These are phyloP conservation scores for Mortierella claussenii DNA, from an alignment of 192 early-diverging fungal genomes.

Conservation along the genomic window DNA sequence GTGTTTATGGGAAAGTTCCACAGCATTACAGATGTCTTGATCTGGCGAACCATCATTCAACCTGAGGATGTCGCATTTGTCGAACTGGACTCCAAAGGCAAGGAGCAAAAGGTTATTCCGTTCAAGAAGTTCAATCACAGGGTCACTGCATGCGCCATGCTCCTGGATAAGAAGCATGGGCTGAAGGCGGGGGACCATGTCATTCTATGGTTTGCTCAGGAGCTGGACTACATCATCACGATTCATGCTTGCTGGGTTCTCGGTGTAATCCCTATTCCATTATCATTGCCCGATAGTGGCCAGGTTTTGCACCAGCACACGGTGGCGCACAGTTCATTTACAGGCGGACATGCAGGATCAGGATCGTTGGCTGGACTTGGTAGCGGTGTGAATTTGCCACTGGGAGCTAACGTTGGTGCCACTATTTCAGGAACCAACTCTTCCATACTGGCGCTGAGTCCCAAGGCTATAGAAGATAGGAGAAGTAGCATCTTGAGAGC, in stretches of 20 bases:
- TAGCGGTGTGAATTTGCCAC: neutral
- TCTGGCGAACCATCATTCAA: slow-evolving; percentile 69
- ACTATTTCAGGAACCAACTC: no score
- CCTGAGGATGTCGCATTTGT: slow-evolving; percentile 72
- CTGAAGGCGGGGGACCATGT: slow-evolving; percentile 69
- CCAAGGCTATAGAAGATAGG: slow-evolving; percentile 22
- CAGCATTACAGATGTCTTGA: slow-evolving; percentile 74
- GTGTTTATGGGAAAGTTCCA: slow-evolving; percentile 70
- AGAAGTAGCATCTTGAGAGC: slow-evolving; percentile 14
- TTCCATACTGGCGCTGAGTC: neutral
- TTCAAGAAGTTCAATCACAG: slow-evolving; percentile 74
- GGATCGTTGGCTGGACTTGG: neutral
- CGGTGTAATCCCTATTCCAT: slow-evolving; percentile 76
- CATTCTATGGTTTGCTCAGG: slow-evolving; percentile 62
- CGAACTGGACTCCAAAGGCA: slow-evolving; percentile 60
- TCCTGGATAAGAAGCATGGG: slow-evolving; percentile 67
- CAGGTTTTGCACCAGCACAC: neutral
- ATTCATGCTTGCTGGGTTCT: slow-evolving; percentile 84
- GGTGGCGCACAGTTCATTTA: neutral
- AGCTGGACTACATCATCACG: slow-evolving; percentile 71
- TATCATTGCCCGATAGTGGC: slow-evolving; percentile 66
- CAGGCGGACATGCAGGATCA: neutral
- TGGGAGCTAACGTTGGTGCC: neutral
- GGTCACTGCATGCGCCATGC: slow-evolving; percentile 69
- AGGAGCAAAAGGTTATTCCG: slow-evolving; percentile 65